These are phyloP conservation scores for Pseudonitzschia multistriata DNA, from an alignment of 108 stramenopile genomes.

Conservation along the genomic window DNA sequence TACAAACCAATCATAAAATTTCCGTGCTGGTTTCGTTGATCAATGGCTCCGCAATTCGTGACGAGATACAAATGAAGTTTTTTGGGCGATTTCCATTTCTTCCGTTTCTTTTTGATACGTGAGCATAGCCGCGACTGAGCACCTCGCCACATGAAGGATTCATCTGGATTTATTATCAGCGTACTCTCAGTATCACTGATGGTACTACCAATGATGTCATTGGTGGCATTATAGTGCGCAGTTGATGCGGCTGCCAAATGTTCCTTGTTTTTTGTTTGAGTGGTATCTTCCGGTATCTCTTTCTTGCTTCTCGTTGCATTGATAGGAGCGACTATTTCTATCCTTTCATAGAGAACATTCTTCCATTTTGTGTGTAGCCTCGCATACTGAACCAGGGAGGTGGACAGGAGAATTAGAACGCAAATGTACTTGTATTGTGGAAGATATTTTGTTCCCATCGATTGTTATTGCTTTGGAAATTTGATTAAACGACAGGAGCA, in stretches of 20 bases:
- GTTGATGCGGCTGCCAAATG: background rate
- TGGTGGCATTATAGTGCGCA: background rate
- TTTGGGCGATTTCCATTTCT: background rate
- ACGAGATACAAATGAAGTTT: constrained; percentile 7
- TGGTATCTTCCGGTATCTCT: background rate
- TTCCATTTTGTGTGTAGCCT: background rate
- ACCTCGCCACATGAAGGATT: constrained; percentile 29
- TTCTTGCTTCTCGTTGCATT: background rate
- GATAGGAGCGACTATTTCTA: background rate
- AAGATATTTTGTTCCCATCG: background rate
- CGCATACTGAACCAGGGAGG: background rate
- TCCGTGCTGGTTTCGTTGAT: constrained; percentile 20
- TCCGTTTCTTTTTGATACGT: constrained; percentile 13
- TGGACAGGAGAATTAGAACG: background rate
- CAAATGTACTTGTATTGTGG: background rate
- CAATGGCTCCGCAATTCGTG: constrained; percentile 1
- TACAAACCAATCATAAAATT: constrained; percentile 28
- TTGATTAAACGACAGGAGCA: background rate
- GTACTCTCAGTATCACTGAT: background rate
- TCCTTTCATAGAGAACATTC: background rate
- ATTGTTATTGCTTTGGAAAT: background rate
- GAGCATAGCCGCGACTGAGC: constrained; percentile 20
- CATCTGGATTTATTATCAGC: background rate
- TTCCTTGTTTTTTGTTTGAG: background rate
- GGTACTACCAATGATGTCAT: background rate